Evolutionary conservation across 805 yeast genomes (phyloP).

Genomic region (Myxozyma udenii): DNA sequence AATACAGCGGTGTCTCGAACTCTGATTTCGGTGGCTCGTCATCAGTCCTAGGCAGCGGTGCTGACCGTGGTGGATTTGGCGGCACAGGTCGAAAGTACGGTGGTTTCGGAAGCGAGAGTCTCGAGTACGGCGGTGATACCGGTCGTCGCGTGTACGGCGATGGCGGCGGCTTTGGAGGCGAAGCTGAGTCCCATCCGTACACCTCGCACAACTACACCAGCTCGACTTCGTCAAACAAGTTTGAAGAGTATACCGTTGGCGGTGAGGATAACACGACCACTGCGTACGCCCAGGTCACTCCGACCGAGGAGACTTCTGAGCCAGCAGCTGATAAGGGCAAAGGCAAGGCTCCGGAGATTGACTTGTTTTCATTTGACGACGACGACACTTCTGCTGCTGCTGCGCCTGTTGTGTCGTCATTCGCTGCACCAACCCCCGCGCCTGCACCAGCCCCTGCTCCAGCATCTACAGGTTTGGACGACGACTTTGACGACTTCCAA

Average conservation of each 20-base stretch:
- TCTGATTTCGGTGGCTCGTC: constrained; percentile 35
- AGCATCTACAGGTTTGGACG: constrained; percentile 31
- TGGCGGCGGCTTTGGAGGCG: constrained; percentile 39
- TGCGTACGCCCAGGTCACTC: constrained; percentile 38
- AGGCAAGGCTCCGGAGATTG: constrained; percentile 19
- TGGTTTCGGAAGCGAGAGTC: constrained; percentile 39
- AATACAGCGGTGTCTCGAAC: constrained; percentile 71
- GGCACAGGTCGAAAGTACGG: constrained; percentile 38
- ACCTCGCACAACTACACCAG: constrained; percentile 6
- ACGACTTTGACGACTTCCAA: constrained; percentile 58
- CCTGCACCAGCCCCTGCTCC: constrained; percentile 7
- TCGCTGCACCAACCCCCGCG: constrained; percentile 1
- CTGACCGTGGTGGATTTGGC: constrained; percentile 34
- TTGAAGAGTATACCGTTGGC: constrained; percentile 33
- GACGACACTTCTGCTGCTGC: constrained; percentile 8
- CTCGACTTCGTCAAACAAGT: constrained; percentile 12
- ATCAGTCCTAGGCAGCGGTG: too few species aligned
- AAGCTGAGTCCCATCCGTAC: not conserved
- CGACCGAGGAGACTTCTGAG: constrained; percentile 1
- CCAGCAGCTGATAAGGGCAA: constrained; percentile 2
- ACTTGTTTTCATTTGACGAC: constrained; percentile 32
- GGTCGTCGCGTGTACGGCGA: constrained; percentile 43
- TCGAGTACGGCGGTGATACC: constrained; percentile 38
- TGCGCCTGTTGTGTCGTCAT: constrained; percentile 1
- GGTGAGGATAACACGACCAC: constrained; percentile 38